These are phyloP conservation scores for Parachaetomium inaequale DNA, from an alignment of 495 filamentous ascomycete species.

Conservation along the genomic window DNA sequence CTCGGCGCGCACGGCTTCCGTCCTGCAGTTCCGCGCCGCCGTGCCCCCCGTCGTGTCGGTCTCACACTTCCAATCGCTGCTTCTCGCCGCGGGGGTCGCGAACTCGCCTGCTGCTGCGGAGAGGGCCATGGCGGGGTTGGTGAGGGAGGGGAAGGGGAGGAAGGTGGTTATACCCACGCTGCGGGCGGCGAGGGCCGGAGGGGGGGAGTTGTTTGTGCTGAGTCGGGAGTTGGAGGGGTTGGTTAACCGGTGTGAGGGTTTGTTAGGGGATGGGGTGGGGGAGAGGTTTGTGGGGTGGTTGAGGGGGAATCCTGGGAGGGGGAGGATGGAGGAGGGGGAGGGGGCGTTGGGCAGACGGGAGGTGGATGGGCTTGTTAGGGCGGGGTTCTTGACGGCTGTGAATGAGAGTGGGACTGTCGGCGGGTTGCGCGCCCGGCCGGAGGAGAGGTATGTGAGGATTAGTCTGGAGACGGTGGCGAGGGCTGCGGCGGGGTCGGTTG, in stretches of 20 bases:
- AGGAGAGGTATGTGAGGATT: slow-evolving; percentile 46
- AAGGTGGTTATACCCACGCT: slow-evolving; percentile 58
- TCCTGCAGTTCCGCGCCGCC: slow-evolving; percentile 61
- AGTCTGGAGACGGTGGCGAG: slow-evolving; percentile 53
- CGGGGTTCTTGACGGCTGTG: slow-evolving; percentile 67
- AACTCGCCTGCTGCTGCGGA: slow-evolving; percentile 61
- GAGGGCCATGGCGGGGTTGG: slow-evolving; percentile 65
- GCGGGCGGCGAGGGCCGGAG: slow-evolving; percentile 49
- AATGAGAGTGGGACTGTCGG: slow-evolving; percentile 36
- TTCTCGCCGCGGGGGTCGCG: slow-evolving; percentile 59
- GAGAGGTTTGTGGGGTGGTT: slow-evolving; percentile 53
- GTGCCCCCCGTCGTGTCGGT: slow-evolving; percentile 69
- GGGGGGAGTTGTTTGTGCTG: slow-evolving; percentile 68
- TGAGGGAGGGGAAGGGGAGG: slow-evolving; percentile 56
- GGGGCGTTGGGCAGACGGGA: slow-evolving; percentile 50
- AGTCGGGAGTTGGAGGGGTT: slow-evolving; percentile 56
- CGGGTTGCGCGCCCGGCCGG: slow-evolving; percentile 49
- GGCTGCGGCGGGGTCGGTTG: slow-evolving; percentile 60
- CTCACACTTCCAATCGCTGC: slow-evolving; percentile 66
- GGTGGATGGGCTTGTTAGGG: slow-evolving; percentile 51
- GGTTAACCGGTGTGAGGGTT: slow-evolving; percentile 32
- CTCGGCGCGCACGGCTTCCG: slow-evolving; percentile 64
- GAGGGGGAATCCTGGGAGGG: slow-evolving; percentile 50
- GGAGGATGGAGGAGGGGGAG: slow-evolving; percentile 44
- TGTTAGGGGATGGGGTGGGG: not conserved